A percentile compares a stretch with the other conserved stretches of the same genome.
These are phyloP conservation scores for Pestalotiopsis sp. DNA, from an alignment of 2,329 filamentous ascomycete genomes.

Conservation along the genomic window DNA sequence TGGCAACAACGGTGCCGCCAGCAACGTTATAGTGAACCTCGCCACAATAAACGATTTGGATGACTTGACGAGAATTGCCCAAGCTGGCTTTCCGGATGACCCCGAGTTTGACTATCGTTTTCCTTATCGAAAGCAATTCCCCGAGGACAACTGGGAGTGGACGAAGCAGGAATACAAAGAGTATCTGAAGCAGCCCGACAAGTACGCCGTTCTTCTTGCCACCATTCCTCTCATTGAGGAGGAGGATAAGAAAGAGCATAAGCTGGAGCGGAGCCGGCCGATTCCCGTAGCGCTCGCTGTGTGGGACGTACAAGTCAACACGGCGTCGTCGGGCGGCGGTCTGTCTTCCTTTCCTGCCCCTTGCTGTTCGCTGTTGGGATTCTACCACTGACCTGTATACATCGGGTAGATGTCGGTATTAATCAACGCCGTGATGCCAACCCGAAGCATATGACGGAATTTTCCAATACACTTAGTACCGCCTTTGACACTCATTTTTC, in stretches of 20 bases:
- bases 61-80: conserved; percentile 17
- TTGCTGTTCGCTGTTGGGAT: not conserved
- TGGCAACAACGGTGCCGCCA: not conserved
- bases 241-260: not conserved
- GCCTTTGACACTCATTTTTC: not conserved
- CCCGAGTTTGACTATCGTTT: conserved; percentile 21
- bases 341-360: not conserved
- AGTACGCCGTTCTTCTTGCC: conserved; percentile 19
- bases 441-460: not conserved
- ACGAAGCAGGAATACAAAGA: conserved; percentile 19
- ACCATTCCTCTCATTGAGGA: not conserved
- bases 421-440: not conserved
- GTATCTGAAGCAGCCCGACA: conserved; percentile 21
- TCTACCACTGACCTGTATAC: not conserved
- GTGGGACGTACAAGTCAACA: not conserved
- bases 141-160: conserved; percentile 19
- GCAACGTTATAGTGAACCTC: not conserved
- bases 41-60: conserved; percentile 19
- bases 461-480: not conserved
- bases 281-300: not conserved
- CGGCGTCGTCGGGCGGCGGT: not conserved
- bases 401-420: not conserved
- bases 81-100: conserved; percentile 19
- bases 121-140: conserved; percentile 16
- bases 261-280: not conserved